A percentile compares a stretch with the other conserved stretches of the same genome.
These are phyloP conservation scores for Trapa incisa DNA, from an alignment of 345 rosid genomes.

Conservation along the genomic window DNA sequence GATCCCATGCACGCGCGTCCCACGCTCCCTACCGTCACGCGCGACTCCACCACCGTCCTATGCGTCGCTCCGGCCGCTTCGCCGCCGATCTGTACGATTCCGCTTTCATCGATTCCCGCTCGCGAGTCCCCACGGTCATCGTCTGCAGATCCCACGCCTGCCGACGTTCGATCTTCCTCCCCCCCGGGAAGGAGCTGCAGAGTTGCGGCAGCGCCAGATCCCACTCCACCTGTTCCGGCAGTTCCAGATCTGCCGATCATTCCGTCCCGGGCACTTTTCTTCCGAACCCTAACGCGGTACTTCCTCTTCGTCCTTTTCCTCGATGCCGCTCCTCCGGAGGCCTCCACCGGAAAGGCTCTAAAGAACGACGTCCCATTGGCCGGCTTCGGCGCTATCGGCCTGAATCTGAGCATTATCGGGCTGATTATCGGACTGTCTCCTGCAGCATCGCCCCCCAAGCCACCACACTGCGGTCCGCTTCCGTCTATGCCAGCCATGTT, in stretches of 20 bases:
- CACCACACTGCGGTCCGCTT: conserved; percentile 17
- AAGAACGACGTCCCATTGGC: conserved; percentile 15
- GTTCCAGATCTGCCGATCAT: conserved; percentile 6
- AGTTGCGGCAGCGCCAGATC: conserved; percentile 18
- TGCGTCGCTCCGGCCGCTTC: conserved; percentile 12
- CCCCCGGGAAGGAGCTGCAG: conserved; percentile 46
- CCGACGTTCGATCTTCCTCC: conserved; percentile 11
- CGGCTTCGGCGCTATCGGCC: conserved; percentile 92
- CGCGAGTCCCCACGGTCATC: neutral
- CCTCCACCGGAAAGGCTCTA: conserved; percentile 11
- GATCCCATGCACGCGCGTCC: conserved; percentile 35
- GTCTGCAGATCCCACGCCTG: neutral
- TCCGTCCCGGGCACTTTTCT: conserved; percentile 13
- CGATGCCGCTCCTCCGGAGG: conserved; percentile 12
- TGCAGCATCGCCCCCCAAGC: conserved; percentile 15
- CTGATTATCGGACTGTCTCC: conserved; percentile 35
- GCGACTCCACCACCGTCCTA: conserved; percentile 27
- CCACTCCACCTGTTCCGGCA: conserved; percentile 10
- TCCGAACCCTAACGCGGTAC: conserved; percentile 53
- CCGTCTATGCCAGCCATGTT: neutral
- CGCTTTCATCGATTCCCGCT: conserved; percentile 14
- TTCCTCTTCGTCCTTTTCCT: conserved; percentile 43
- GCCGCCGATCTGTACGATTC: conserved; percentile 13
- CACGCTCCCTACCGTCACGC: conserved; percentile 66
- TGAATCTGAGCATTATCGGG: conserved; percentile 57